Conservation (phyloP, 305 asterid genomes). For the Fraxinus angustifolia region DNA sequence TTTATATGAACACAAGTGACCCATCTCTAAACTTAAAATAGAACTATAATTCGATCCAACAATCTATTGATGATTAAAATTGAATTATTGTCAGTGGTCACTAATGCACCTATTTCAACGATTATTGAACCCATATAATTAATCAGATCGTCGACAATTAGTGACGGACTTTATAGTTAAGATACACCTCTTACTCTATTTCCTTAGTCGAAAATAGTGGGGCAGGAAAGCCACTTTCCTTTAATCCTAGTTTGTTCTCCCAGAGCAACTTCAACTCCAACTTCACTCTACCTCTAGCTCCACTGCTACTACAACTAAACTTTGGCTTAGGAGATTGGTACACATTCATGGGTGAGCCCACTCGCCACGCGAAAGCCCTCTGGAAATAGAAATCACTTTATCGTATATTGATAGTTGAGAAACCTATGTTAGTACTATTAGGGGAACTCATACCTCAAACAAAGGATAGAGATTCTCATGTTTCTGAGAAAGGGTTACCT, state of each 20-base stretch:
- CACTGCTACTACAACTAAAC: not conserved
- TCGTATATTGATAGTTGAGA: not conserved
- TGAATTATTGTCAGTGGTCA: not conserved
- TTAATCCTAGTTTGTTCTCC: not conserved
- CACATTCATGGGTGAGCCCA: no score
- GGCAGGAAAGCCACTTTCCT: not conserved
- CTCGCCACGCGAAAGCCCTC: no score
- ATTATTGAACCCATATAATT: no score
- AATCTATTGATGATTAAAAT: no score
- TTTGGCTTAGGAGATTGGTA: no score
- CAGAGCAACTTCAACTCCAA: no score
- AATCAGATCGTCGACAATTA: not conserved
- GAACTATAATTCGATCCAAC: no score
- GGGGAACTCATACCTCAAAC: not conserved
- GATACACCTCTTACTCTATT: not conserved
- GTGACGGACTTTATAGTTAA: not conserved
- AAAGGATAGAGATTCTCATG: not conserved
- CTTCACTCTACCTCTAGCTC: not conserved
- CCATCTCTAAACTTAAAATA: no score
- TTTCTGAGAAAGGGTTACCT: not conserved
- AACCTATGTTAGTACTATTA: not conserved
- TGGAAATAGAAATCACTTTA: not conserved
- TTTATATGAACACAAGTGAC: not conserved
- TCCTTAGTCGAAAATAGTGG: not conserved
- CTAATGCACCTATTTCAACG: not conserved